These are phyloP conservation scores for Aspergillus floridensis DNA, from an alignment of 2,329 filamentous ascomycete species.

Conservation along the genomic window DNA sequence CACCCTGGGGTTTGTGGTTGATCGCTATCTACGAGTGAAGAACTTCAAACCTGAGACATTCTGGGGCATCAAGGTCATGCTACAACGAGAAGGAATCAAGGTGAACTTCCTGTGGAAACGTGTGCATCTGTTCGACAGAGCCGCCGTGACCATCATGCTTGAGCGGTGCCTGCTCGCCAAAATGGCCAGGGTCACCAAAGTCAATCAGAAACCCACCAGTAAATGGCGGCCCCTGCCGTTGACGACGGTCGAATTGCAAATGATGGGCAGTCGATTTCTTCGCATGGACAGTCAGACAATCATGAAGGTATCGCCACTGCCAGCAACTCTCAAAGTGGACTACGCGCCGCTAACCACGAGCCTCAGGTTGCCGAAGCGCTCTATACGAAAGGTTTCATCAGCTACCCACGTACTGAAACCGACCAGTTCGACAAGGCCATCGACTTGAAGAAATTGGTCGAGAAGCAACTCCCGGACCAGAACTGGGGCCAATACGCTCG, in stretches of 20 bases:
- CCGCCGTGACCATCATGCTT: constrained; percentile 75
- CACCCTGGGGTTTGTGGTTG: constrained; percentile 93
- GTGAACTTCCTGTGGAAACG: constrained; percentile 84
- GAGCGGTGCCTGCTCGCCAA: constrained; percentile 79
- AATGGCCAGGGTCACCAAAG: constrained; percentile 74
- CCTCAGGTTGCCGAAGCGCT: constrained; percentile 69
- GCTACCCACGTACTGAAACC: constrained; percentile 95
- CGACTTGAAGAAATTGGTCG: constrained; percentile 73
- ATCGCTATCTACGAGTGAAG: constrained; percentile 88
- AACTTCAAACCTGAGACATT: constrained; percentile 92
- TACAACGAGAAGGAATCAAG: constrained; percentile 71
- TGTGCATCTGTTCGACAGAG: constrained; percentile 81
- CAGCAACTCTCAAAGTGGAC: neutral
- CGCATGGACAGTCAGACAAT: constrained; percentile 88
- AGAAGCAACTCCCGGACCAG: constrained; percentile 75
- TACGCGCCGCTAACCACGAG: constrained; percentile 3
- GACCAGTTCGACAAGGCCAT: constrained; percentile 92
- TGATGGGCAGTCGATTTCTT: constrained; percentile 85
- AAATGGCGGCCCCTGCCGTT: constrained; percentile 93
- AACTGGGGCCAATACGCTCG: constrained; percentile 81
- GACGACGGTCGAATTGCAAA: constrained; percentile 94
- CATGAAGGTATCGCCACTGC: constrained; percentile 61
- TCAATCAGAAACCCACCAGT: constrained; percentile 85
- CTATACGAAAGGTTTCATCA: constrained; percentile 94
- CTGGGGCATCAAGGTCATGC: constrained; percentile 85